Evolutionary conservation across 2,329 filamentous ascomycete species (phyloP).

Genomic region (Fusarium newnesense): DNA sequence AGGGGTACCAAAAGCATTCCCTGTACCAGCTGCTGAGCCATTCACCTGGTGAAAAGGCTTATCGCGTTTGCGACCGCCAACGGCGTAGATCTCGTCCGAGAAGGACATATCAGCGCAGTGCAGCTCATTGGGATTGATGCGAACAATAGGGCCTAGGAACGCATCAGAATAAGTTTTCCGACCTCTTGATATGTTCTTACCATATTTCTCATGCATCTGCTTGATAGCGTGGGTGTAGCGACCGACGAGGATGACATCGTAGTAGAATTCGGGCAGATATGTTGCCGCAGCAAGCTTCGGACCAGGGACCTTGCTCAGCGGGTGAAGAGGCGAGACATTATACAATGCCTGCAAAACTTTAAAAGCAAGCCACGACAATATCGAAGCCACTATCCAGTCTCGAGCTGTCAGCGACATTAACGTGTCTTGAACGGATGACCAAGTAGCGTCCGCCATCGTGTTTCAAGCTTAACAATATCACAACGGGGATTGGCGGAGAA

Average conservation of each 20-base stretch:
- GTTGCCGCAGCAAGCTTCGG: constrained; percentile 17
- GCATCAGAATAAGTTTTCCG: too few relatives aligned
- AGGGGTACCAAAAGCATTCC: constrained; percentile 1
- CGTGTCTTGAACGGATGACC: background rate
- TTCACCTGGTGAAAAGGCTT: constrained; percentile 15
- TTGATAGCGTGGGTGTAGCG: constrained; percentile 19
- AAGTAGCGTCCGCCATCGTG: background rate
- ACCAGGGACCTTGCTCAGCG: constrained; percentile 12
- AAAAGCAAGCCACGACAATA: background rate
- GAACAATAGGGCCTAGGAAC: background rate
- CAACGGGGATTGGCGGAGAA: background rate
- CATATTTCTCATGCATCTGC: constrained; percentile 23
- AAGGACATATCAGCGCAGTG: constrained; percentile 22
- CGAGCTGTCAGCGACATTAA: background rate
- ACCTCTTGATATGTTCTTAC: too few relatives aligned
- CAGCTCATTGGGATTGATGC: constrained; percentile 10
- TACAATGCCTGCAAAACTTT: constrained; percentile 3
- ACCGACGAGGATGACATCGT: constrained; percentile 21
- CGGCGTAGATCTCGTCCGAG: constrained; percentile 19
- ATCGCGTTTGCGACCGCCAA: constrained; percentile 18
- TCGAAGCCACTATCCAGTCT: background rate
- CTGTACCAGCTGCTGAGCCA: constrained; percentile 6
- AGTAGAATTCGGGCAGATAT: constrained; percentile 19
- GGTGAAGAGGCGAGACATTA: constrained; percentile 20
- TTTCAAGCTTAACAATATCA: background rate